Conservation (phyloP, 805 yeast genomes). For the Priceomyces medius region DNA sequence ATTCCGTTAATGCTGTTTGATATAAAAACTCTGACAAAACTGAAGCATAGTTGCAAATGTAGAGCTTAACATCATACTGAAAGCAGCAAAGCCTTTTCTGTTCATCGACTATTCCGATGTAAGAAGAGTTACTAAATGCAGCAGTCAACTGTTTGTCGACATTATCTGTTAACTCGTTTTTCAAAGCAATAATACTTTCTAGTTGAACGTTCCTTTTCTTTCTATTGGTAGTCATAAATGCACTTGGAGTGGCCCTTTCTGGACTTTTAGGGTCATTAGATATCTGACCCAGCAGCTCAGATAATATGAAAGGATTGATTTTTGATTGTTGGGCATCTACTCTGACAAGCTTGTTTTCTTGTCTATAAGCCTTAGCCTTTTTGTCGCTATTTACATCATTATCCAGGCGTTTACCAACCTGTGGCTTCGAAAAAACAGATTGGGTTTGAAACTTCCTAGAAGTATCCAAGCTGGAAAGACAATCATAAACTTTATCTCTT, state of each 20-base stretch:
- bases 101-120: slow-evolving; percentile 81
- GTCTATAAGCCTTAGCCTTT: slow-evolving; percentile 36
- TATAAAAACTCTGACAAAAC: slow-evolving; percentile 70
- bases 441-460: slow-evolving; percentile 71
- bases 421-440: slow-evolving; percentile 35
- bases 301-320: slow-evolving; percentile 9
- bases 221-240: slow-evolving; percentile 6
- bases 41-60: slow-evolving; percentile 77
- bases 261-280: background rate
- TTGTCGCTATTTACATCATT: slow-evolving; percentile 3
- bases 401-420: slow-evolving; percentile 7
- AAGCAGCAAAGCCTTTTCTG: slow-evolving; percentile 70
- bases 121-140: slow-evolving; percentile 66
- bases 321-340: slow-evolving; percentile 64
- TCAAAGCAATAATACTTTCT: slow-evolving; percentile 57
- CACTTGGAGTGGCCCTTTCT: no score
- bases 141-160: slow-evolving; percentile 59
- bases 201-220: slow-evolving; percentile 46
- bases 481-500: slow-evolving; percentile 46
- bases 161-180: slow-evolving; percentile 46
- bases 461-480: slow-evolving; percentile 57
- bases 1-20: slow-evolving; percentile 74
- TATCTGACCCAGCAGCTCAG: background rate
- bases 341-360: slow-evolving; percentile 67
- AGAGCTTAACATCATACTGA: slow-evolving; percentile 77